These are phyloP conservation scores for Bolboschoenoplectus hybrid DNA, from an alignment of 202 grass and related monocot species.

Conservation along the genomic window DNA sequence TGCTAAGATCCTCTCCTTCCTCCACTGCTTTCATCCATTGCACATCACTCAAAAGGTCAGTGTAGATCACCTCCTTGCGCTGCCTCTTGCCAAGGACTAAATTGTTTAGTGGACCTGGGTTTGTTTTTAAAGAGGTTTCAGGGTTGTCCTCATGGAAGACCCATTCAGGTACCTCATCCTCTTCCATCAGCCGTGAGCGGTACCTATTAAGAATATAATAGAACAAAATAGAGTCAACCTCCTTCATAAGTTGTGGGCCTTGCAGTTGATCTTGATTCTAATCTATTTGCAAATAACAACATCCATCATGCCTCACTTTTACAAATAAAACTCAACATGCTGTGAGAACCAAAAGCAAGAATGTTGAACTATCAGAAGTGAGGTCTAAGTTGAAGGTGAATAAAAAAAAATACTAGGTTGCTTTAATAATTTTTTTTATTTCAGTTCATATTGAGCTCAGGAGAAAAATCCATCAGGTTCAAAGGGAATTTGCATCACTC, in stretches of 20 bases:
- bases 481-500: neutral
- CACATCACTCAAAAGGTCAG: conserved; percentile 68
- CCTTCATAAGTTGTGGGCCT: neutral
- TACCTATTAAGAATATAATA: conserved; percentile 35
- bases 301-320: neutral
- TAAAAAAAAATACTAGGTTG: neutral
- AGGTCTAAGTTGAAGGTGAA: neutral
- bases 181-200: conserved; percentile 81
- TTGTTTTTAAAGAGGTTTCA: conserved; percentile 41
- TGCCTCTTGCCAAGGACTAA: conserved; percentile 64
- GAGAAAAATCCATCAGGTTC: neutral
- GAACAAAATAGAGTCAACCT: neutral
- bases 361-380: neutral
- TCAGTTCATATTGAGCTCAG: neutral
- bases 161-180: conserved; percentile 90
- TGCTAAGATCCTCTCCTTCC: conserved; percentile 64
- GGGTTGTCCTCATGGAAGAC: conserved; percentile 61
- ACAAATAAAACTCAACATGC: neutral
- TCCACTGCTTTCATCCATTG: conserved; percentile 94
- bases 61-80: conserved; percentile 91
- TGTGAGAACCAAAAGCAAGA: conserved; percentile 15
- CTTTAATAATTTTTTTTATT: neutral
- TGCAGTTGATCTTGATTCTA: neutral
- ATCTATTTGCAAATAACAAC: conserved; percentile 1
- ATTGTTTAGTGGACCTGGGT: conserved; percentile 44